phyloP scores from a whole-genome alignment of 1,284 basidiomycete species.

The Malassezia caprae region DNA sequence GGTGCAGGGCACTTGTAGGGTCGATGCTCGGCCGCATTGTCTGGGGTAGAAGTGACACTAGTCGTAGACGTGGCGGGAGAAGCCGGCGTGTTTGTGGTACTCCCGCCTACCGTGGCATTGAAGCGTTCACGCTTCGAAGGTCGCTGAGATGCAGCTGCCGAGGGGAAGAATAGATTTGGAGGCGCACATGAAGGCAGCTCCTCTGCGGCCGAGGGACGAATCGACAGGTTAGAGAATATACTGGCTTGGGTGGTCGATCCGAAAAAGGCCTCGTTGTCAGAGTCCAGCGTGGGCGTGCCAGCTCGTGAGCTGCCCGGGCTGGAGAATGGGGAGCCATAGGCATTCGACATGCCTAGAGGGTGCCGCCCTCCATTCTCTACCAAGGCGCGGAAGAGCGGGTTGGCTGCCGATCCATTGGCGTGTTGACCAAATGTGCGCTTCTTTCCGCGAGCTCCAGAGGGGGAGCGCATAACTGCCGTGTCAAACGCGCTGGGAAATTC shows the following conservation, averaged over 20 bases:
- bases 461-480: slow-evolving; percentile 36
- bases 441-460: slow-evolving; percentile 34
- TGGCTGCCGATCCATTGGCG: slow-evolving; percentile 22
- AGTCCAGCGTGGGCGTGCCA: slow-evolving; percentile 34
- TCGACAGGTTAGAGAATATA: slow-evolving; percentile 40
- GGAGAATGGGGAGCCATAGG: slow-evolving; percentile 45
- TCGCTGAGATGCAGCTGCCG: slow-evolving; percentile 24
- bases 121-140: slow-evolving; percentile 40
- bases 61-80: slow-evolving; percentile 12
- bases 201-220: slow-evolving; percentile 32
- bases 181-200: slow-evolving; percentile 47
- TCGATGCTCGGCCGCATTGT: slow-evolving; percentile 53
- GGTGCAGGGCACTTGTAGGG: slow-evolving; percentile 93
- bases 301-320: slow-evolving; percentile 43
- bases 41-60: slow-evolving; percentile 17
- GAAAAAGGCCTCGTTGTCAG: slow-evolving; percentile 38
- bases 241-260: slow-evolving; percentile 29
- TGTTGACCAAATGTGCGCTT: slow-evolving; percentile 45
- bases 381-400: slow-evolving; percentile 41
- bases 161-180: slow-evolving; percentile 48
- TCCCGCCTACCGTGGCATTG: neutral
- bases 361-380: slow-evolving; percentile 42
- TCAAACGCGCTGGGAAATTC: slow-evolving; percentile 41
- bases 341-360: slow-evolving; percentile 26
- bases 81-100: neutral